phyloP scores from a whole-genome alignment of 371 early-diverging fungal genomes.

The Catenaria anguillulae region DNA sequence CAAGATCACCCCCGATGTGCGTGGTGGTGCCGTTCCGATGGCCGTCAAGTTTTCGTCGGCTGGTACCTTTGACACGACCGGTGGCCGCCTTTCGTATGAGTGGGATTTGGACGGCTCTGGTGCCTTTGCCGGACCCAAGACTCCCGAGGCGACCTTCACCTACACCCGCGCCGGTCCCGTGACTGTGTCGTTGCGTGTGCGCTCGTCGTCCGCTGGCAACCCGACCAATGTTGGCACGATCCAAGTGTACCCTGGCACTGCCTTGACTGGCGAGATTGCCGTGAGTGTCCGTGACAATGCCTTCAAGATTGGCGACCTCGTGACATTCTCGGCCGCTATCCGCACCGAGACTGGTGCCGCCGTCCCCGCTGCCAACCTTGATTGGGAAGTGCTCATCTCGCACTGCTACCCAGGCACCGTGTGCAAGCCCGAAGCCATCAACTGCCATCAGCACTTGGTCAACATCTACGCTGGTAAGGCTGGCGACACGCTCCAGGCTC shows the following conservation, averaged over 20 bases:
- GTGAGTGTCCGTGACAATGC: neutral
- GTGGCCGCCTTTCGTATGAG: neutral
- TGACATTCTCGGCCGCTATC: neutral
- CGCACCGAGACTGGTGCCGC: neutral
- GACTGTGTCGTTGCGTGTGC: neutral
- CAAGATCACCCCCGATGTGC: neutral
- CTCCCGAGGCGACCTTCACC: neutral
- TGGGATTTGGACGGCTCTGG: neutral
- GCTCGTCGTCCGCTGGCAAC: neutral
- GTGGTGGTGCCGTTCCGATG: neutral
- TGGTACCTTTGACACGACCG: neutral
- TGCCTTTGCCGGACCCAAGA: neutral
- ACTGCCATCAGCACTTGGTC: conserved; percentile 1
- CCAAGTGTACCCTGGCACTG: too few species aligned
- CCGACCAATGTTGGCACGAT: too few species aligned
- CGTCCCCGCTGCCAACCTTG: neutral
- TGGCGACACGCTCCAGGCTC: neutral
- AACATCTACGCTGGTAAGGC: neutral
- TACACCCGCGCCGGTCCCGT: neutral
- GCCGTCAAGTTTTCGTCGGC: neutral
- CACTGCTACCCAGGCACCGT: too few species aligned
- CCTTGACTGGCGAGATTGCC: too few species aligned
- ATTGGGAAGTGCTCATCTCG: neutral
- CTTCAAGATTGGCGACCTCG: neutral
- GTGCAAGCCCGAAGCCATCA: neutral